Evolutionary conservation across 2,329 filamentous ascomycete genomes (phyloP).

Genomic region (Helotiales sp.): DNA sequence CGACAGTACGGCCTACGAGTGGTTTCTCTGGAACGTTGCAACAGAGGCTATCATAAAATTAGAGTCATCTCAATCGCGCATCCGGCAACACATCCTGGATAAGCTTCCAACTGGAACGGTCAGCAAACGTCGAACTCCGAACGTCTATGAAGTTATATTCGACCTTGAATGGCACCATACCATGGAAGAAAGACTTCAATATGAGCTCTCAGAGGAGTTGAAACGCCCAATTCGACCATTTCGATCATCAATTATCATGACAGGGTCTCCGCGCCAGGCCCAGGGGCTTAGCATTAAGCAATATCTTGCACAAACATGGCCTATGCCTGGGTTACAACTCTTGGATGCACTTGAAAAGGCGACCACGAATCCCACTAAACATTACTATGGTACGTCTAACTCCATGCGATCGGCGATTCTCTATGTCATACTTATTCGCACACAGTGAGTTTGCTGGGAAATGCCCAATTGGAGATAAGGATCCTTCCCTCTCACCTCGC

Average conservation of each 20-base stretch:
- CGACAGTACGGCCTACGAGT: conserved; percentile 14
- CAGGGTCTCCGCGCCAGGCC: conserved; percentile 1
- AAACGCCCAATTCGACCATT: background rate
- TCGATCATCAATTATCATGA: background rate
- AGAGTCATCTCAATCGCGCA: background rate
- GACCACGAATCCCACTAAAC: too few relatives aligned
- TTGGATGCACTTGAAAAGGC: background rate
- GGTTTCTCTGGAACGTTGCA: conserved; percentile 9
- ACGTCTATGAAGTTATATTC: background rate
- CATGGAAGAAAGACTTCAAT: background rate
- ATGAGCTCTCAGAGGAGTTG: background rate
- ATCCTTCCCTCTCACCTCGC: background rate
- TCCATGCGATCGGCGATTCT: background rate
- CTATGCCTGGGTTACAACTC: background rate
- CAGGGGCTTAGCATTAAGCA: conserved; percentile 2
- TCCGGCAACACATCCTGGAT: conserved; percentile 8
- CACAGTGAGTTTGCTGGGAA: background rate
- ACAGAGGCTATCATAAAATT: conserved; percentile 7
- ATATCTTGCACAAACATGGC: conserved; percentile 10
- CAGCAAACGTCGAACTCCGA: conserved; percentile 7
- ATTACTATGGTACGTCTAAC: background rate
- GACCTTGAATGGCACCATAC: background rate
- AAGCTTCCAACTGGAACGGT: conserved; percentile 12
- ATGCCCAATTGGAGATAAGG: background rate
- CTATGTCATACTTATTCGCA: background rate